Base-by-base conservation (phyloP, 257 asterid genomes). In the Parsonsia alboflavescens region DNA sequence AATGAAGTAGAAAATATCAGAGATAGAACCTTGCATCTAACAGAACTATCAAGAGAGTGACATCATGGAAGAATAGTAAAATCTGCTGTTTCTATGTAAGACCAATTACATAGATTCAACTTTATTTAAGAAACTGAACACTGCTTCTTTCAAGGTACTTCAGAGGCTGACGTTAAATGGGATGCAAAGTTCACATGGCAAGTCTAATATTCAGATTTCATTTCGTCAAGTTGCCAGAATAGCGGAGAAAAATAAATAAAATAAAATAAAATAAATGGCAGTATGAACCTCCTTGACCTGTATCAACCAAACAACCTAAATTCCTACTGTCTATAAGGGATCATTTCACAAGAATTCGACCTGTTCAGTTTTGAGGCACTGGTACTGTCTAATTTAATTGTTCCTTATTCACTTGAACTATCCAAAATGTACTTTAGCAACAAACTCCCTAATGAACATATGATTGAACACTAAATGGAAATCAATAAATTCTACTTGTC, bases 1-100 rank as follows among this genome's bases (percentile, higher is more conserved):
- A 45, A 74, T 17, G 52, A 57, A n/a, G 73, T 53, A 77, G 83
- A 54, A 70, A 66, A 73, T 26, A 48, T 22, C 68, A 71, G 52
- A 71, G 52, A 52, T 1, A 8, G 61, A 8, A 50, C 21, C 30
- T 28, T 11, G 50, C 21, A 39, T 11, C 3, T 44, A 62, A n/a
- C 13, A 48, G n/a, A 65, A 33, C 5, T 45, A 49, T 16, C 21
- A 76, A 53, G 24, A 53, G 22, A 33, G 8, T 1, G 10, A 39
- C 53, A 33, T 28, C 13, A 22, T 24, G 17, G 10, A 28, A 36
- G 2, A 58, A 36, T 53, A 41, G 71, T 7, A 68, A 67, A 76
- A 59, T 24, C 3, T 46, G 10, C 52, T 30, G 4, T 58, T 30
- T 26, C 30, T 24, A 53, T 42, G 33, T 19, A 53, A 46, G 77